Conservation (phyloP, 2,329 filamentous ascomycete species). For the Colletotrichum cereale region DNA sequence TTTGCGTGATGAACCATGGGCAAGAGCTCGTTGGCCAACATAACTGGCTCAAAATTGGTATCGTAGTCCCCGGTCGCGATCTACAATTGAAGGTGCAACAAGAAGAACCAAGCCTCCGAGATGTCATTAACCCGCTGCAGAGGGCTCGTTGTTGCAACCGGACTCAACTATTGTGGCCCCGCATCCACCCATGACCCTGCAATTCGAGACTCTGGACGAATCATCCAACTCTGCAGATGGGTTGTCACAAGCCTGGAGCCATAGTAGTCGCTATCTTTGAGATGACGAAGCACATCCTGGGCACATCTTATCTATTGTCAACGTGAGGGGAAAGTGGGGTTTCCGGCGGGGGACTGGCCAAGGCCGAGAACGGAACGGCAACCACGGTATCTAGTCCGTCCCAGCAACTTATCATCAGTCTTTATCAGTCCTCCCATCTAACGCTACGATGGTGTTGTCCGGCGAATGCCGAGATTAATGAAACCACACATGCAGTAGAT, state of each 20-base stretch:
- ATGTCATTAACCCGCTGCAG: not conserved
- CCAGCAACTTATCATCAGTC: not conserved
- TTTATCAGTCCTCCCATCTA: constrained; percentile 3
- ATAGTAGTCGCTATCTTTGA: constrained; percentile 7
- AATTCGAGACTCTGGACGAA: not conserved
- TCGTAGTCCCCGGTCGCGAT: not conserved
- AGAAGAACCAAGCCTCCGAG: not conserved
- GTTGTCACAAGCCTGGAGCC: not conserved
- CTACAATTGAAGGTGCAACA: no score
- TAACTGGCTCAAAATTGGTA: not conserved
- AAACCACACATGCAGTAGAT: not conserved
- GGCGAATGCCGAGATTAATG: not conserved
- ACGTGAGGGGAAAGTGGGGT: constrained; percentile 34
- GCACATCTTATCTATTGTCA: constrained; percentile 14
- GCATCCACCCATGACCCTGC: not conserved
- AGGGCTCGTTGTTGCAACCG: no score
- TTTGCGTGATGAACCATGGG: not conserved
- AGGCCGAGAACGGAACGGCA: constrained; percentile 22
- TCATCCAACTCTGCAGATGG: not conserved
- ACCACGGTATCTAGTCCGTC: not conserved
- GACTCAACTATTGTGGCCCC: no score
- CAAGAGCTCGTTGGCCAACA: not conserved
- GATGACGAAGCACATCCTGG: not conserved
- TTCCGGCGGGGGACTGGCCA: not conserved
- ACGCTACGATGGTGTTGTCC: not conserved